phyloP scores from a whole-genome alignment of 2,329 filamentous ascomycete genomes.

The Exophiala xenobiotica region DNA sequence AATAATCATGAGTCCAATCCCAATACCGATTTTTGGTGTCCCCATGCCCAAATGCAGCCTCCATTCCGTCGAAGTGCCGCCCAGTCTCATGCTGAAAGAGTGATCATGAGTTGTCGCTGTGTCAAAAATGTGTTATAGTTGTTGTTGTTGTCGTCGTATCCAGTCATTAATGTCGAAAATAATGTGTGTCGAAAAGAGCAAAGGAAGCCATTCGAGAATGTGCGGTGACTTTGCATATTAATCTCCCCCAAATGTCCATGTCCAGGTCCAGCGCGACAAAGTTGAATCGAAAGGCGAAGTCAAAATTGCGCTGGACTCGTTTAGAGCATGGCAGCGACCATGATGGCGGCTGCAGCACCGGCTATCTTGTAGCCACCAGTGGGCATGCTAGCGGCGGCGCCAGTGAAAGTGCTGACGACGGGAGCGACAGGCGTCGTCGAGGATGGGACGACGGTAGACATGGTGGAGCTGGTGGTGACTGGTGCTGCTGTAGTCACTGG shows the following conservation, averaged over 20 bases:
- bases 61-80: not conserved
- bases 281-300: slow-evolving; percentile 4
- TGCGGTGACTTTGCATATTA: not conserved
- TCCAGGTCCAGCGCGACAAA: not conserved
- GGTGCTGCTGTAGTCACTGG: not conserved
- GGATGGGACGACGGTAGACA: slow-evolving; percentile 7
- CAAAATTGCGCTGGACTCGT: not conserved
- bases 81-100: slow-evolving; percentile 20
- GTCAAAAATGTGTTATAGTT: slow-evolving; percentile 13
- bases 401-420: slow-evolving; percentile 20
- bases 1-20: no score
- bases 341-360: slow-evolving; percentile 22
- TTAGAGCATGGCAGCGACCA: slow-evolving; percentile 23
- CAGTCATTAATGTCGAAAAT: slow-evolving; percentile 11
- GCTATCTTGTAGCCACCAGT: slow-evolving; percentile 19
- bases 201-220: not conserved
- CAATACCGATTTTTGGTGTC: not conserved
- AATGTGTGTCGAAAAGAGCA: slow-evolving; percentile 1
- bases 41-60: not conserved
- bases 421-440: slow-evolving; percentile 17
- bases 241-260: not conserved
- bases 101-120: no score
- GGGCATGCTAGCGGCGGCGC: slow-evolving; percentile 18
- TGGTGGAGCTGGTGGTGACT: slow-evolving; percentile 3
- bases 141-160: slow-evolving; percentile 6